These are phyloP conservation scores for Fusarium sp. DNA, from an alignment of 2,329 filamentous ascomycete genomes.

Conservation along the genomic window DNA sequence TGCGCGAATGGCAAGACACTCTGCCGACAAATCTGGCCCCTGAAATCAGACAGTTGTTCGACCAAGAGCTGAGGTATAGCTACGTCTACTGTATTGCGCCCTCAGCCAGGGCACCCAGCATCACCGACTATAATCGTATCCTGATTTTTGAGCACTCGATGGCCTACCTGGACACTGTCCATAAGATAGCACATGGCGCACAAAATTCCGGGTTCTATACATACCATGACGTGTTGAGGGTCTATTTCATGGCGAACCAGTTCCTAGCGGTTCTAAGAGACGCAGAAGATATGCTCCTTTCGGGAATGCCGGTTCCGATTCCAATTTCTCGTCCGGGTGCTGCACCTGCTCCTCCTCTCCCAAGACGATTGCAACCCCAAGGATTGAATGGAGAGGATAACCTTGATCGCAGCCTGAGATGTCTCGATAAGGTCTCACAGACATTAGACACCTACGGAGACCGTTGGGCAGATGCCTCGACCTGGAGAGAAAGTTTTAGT, in stretches of 20 bases:
- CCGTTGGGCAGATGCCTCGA: slow-evolving; percentile 66
- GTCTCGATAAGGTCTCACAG: slow-evolving; percentile 62
- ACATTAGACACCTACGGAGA: slow-evolving; percentile 66
- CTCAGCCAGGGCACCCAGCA: slow-evolving; percentile 75
- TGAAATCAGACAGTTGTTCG: slow-evolving; percentile 78
- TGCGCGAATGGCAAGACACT: slow-evolving; percentile 83
- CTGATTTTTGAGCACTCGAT: slow-evolving; percentile 89
- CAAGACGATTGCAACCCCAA: slow-evolving; percentile 51
- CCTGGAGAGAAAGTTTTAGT: slow-evolving; percentile 64
- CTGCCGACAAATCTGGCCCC: slow-evolving; percentile 72
- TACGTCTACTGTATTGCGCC: slow-evolving; percentile 90
- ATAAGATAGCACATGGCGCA: slow-evolving; percentile 70
- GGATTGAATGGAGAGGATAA: slow-evolving; percentile 57
- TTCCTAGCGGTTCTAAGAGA: slow-evolving; percentile 69
- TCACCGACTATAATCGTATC: slow-evolving; percentile 79
- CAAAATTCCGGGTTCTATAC: slow-evolving; percentile 76
- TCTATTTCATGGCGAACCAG: slow-evolving; percentile 77
- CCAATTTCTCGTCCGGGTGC: slow-evolving; percentile 58
- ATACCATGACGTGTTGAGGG: slow-evolving; percentile 86
- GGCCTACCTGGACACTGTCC: slow-evolving; percentile 80
- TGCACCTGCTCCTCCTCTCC: slow-evolving; percentile 62
- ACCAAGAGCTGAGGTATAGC: slow-evolving; percentile 89
- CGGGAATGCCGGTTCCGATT: slow-evolving; percentile 57
- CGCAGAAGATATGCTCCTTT: slow-evolving; percentile 65
- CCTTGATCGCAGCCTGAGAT: slow-evolving; percentile 63